phyloP scores from a whole-genome alignment of 2,329 filamentous ascomycete genomes.

The Huntiella savannae region DNA sequence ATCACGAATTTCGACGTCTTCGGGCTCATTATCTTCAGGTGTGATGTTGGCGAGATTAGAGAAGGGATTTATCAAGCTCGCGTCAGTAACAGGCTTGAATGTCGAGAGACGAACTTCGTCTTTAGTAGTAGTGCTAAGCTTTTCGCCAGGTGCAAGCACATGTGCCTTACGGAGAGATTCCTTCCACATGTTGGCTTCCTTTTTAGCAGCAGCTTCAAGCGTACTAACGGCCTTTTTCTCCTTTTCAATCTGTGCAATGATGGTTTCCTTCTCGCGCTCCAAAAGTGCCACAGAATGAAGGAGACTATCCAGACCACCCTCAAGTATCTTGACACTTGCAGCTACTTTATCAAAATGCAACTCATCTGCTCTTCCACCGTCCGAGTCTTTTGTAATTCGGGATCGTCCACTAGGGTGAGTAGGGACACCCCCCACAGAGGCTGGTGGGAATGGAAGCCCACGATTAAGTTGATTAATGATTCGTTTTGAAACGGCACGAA shows the following conservation, averaged over 20 bases:
- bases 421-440: conserved; percentile 16
- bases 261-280: conserved; percentile 33
- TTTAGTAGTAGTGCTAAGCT: not conserved
- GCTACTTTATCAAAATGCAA: conserved; percentile 48
- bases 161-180: conserved; percentile 26
- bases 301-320: conserved; percentile 40
- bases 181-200: conserved; percentile 31
- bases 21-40: conserved; percentile 18
- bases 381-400: conserved; percentile 15
- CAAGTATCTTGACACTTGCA: conserved; percentile 35
- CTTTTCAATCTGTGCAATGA: conserved; percentile 34
- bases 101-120: not conserved
- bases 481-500: conserved; percentile 34
- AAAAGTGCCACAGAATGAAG: conserved; percentile 45
- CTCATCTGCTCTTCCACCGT: conserved; percentile 33
- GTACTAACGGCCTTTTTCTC: conserved; percentile 33
- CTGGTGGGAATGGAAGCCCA: conserved; percentile 48
- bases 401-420: conserved; percentile 11
- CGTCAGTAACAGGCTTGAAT: not conserved
- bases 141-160: conserved; percentile 2
- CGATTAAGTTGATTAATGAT: conserved; percentile 38
- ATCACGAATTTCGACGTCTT: conserved; percentile 7
- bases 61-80: not conserved
- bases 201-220: conserved; percentile 37
- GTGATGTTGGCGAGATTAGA: conserved; percentile 14